phyloP scores from a whole-genome alignment of 2,329 filamentous ascomycete genomes.

The Teratosphaeria zuluensis region DNA sequence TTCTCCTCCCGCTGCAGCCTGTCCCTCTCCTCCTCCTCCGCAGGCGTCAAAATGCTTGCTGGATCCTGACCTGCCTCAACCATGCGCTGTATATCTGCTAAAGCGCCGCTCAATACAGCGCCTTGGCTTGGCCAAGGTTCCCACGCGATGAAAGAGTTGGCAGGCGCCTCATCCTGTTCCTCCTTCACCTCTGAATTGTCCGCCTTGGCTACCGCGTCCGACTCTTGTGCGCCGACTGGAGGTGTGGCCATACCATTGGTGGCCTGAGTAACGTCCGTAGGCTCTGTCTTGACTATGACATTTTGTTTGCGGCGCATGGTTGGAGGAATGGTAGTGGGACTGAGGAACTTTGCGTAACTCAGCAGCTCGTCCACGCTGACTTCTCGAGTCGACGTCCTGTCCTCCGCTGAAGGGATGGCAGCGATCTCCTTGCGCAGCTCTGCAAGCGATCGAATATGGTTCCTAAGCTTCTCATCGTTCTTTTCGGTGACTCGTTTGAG shows the following conservation, averaged over 20 bases:
- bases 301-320: constrained; percentile 32
- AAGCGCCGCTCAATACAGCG: constrained; percentile 57
- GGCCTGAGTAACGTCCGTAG: constrained; percentile 10
- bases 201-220: constrained; percentile 1
- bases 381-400: constrained; percentile 31
- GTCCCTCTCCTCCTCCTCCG: constrained; percentile 30
- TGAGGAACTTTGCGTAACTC: constrained; percentile 68
- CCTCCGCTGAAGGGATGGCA: constrained; percentile 47
- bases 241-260: constrained; percentile 25
- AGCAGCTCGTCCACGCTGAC: constrained; percentile 66
- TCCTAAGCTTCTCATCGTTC: constrained; percentile 64
- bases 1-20: constrained; percentile 28
- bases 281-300: neutral
- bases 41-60: constrained; percentile 33
- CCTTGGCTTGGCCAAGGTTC: constrained; percentile 68
- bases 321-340: constrained; percentile 66
- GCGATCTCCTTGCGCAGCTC: constrained; percentile 64
- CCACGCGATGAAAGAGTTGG: constrained; percentile 24
- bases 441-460: constrained; percentile 60
- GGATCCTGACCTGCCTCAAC: constrained; percentile 54
- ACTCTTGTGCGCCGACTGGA: constrained; percentile 8
- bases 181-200: constrained; percentile 4
- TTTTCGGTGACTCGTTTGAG: constrained; percentile 56
- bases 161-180: constrained; percentile 26
- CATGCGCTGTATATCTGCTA: constrained; percentile 53